Evolutionary conservation across 164 flowering plant species (phyloP), one percentile per base, ranked within the genome.

Genomic region (Brasenia schreberi): DNA sequence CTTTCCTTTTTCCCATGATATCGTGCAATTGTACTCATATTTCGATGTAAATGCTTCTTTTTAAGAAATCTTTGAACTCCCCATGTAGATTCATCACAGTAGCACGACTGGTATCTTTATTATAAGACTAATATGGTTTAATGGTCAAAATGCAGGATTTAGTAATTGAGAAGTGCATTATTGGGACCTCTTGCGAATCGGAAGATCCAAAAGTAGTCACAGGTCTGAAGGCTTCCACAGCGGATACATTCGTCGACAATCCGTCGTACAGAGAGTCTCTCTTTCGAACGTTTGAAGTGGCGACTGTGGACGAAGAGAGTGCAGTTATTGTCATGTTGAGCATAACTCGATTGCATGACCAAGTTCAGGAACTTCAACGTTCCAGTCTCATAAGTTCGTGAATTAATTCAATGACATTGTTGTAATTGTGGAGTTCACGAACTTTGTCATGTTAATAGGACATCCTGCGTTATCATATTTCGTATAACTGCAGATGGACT

Each of bases 251-350:
- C 59, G 71, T 84, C 0, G 77, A 82, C 67, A 84, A 87, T 69
- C 82, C 81, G 43, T 84, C 89, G 4, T 84, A 79, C 52, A 70
- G 83, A 7, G 70, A 82, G 2, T 84, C 80, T 56, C 77, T 87
- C 42, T 82, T 77, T 72, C 18, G 72, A 0, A 63, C 73, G 14
- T 80, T 87, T 61, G 59, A 70, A 43, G 81, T 80, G 59, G 80
- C 86, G 0, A 79, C 86, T 0, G 84, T 74, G 7, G 92, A 87
- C 61, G 81, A 77, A 74, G 87, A 84, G 68, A 83, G 84, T 42
- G 69, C 80, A 0, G 87, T 84, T 5, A 66, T 83, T 0, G 69
- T 83, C 19, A 75, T 82, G 83, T 85, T 81, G 0, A 66, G 77
- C 65, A 5, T 23, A 65, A 42, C 39, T 2, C 53, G 7, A 12